Evolutionary conservation across 257 asterid genomes (phyloP).

Genomic region (Solanum pennellii): DNA sequence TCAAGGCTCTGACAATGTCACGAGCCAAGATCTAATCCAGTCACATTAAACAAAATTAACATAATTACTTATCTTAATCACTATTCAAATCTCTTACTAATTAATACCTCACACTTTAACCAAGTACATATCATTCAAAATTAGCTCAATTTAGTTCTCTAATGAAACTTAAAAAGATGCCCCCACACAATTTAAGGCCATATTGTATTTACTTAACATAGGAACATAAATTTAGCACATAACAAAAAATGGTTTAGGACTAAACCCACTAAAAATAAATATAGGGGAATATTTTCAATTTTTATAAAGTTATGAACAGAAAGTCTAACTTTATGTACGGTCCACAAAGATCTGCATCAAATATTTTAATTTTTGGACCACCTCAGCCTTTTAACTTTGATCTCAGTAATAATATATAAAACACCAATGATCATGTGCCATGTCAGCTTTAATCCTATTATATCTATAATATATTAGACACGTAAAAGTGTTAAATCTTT

Average conservation of each 20-base stretch:
- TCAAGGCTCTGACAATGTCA: conserved; percentile 5
- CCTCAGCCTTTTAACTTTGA: neutral
- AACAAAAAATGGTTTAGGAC: neutral
- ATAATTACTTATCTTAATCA: neutral
- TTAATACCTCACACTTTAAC: neutral
- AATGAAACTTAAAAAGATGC: neutral
- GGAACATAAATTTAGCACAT: neutral
- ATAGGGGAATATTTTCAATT: conserved; percentile 23
- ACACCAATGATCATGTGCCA: conserved; percentile 14
- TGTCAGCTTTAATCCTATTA: conserved; percentile 17
- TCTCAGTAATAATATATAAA: neutral
- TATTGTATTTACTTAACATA: neutral
- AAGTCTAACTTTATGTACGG: conserved; percentile 3
- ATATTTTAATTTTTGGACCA: neutral
- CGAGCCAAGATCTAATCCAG: conserved; percentile 2
- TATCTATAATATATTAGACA: neutral
- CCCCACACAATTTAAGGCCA: neutral
- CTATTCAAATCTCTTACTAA: neutral
- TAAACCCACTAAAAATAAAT: neutral
- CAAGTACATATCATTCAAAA: neutral
- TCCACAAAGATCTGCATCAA: conserved; percentile 14
- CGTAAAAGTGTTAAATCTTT: neutral
- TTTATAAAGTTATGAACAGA: conserved; percentile 8
- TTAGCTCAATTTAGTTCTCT: neutral
- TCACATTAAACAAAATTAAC: neutral